Evolutionary conservation across 2,329 filamentous ascomycete genomes (phyloP).

Genomic region (Xylariomycetidae sp.): DNA sequence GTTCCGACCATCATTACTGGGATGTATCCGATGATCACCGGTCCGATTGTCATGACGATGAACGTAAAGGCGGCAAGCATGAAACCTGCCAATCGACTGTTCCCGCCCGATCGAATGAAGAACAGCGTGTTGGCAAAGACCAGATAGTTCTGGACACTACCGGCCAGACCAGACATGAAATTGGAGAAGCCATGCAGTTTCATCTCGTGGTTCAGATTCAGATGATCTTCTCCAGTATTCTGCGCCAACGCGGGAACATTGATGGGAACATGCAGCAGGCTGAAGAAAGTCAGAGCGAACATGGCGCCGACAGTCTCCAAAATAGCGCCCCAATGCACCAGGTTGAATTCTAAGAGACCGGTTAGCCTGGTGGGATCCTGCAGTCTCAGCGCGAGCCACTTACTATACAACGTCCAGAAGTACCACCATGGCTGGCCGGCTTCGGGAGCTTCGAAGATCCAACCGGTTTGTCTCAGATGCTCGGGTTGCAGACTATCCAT

Average conservation of each 20-base stretch:
- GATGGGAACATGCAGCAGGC: conserved; percentile 93
- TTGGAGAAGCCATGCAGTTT: conserved; percentile 93
- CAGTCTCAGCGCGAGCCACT: conserved; percentile 33
- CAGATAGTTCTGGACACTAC: conserved; percentile 93
- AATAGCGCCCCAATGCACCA: conserved; percentile 79
- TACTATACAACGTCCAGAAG: conserved; percentile 93
- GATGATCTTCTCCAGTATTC: conserved; percentile 84
- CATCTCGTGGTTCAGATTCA: conserved; percentile 84
- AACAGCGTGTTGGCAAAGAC: conserved; percentile 98
- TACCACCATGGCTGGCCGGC: conserved; percentile 91
- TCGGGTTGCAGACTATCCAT: conserved; percentile 63
- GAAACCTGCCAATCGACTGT: conserved; percentile 78
- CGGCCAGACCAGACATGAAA: conserved; percentile 75
- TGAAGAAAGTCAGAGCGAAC: conserved; percentile 96
- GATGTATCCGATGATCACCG: conserved; percentile 85
- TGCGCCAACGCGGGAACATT: conserved; percentile 92
- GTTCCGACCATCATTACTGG: conserved; percentile 96
- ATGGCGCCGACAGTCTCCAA: conserved; percentile 85
- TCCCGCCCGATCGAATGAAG: conserved; percentile 88
- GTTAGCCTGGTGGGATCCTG: conserved; percentile 12
- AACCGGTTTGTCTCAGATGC: conserved; percentile 65
- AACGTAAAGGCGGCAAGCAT: conserved; percentile 77
- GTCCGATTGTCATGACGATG: conserved; percentile 77
- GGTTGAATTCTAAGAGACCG: conserved; percentile 58
- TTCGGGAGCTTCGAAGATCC: conserved; percentile 86